Conservation (phyloP, 148 eudicot species). For the Camellia japonica region DNA sequence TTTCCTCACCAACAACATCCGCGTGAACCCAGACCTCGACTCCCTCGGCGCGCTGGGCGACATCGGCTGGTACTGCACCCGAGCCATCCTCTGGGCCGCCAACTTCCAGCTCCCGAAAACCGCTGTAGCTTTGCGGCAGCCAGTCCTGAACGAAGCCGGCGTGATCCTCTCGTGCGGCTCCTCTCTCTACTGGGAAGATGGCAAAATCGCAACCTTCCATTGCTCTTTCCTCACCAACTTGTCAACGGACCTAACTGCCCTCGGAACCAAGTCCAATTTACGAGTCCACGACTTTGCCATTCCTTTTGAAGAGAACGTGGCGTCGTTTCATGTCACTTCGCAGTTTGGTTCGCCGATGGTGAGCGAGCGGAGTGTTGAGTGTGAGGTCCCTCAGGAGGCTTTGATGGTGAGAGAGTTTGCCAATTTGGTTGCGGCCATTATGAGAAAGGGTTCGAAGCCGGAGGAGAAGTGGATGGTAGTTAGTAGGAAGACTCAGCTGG, state of each 20-base stretch:
- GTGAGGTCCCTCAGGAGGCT: constrained; percentile 54
- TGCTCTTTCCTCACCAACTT: constrained; percentile 49
- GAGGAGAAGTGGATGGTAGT: constrained; percentile 47
- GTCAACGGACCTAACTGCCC: constrained; percentile 36
- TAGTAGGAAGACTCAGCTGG: constrained; percentile 55
- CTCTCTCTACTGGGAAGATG: constrained; percentile 51
- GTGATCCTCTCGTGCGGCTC: constrained; percentile 50
- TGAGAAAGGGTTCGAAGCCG: constrained; percentile 25
- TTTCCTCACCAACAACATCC: constrained; percentile 57
- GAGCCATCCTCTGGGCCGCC: constrained; percentile 49
- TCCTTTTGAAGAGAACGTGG: constrained; percentile 33
- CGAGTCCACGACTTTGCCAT: constrained; percentile 38
- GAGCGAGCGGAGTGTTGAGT: constrained; percentile 31
- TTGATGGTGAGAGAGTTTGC: constrained; percentile 56
- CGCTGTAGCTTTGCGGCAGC: constrained; percentile 35
- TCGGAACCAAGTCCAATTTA: constrained; percentile 51
- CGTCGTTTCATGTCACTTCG: constrained; percentile 33
- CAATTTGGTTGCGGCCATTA: constrained; percentile 37
- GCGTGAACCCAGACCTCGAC: constrained; percentile 55
- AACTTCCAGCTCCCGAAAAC: constrained; percentile 43
- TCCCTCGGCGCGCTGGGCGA: constrained; percentile 63
- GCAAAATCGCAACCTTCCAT: constrained; percentile 41
- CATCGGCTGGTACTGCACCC: constrained; percentile 55
- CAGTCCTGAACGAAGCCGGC: constrained; percentile 38
- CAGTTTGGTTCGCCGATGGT: constrained; percentile 29